Evolutionary conservation across 2,329 filamentous ascomycete species (phyloP).

Genomic region (Dryadomyces quercivorus): DNA sequence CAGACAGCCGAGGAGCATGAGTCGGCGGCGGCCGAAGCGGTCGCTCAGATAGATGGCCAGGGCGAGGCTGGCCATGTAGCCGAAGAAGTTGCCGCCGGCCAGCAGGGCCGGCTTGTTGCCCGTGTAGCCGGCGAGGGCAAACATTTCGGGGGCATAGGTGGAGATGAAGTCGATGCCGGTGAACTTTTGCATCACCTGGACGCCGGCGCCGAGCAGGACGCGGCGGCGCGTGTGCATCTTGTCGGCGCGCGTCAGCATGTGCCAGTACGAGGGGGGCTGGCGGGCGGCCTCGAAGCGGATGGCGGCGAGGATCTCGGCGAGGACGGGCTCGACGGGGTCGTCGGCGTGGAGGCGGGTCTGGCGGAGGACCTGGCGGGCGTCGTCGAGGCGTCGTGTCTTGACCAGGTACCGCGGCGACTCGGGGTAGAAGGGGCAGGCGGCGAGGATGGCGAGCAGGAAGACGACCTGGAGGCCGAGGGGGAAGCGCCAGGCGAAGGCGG

Average conservation of each 20-base stretch:
- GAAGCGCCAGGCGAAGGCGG: slow-evolving; percentile 17
- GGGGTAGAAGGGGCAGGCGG: slow-evolving; percentile 19
- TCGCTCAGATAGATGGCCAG: slow-evolving; percentile 35
- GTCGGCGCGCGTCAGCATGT: slow-evolving; percentile 20
- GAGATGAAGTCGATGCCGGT: slow-evolving; percentile 30
- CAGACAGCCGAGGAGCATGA: slow-evolving; percentile 26
- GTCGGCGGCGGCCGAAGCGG: slow-evolving; percentile 29
- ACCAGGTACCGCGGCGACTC: slow-evolving; percentile 29
- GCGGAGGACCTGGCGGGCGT: slow-evolving; percentile 18
- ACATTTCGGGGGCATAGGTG: slow-evolving; percentile 23
- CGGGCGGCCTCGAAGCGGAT: slow-evolving; percentile 21
- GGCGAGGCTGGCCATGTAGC: slow-evolving; percentile 39
- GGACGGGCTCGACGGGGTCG: slow-evolving; percentile 17
- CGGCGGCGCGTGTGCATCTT: slow-evolving; percentile 25
- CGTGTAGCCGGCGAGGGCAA: slow-evolving; percentile 21
- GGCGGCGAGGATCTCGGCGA: slow-evolving; percentile 27
- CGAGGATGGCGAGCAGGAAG: slow-evolving; percentile 8
- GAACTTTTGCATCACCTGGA: slow-evolving; percentile 31
- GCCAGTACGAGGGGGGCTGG: slow-evolving; percentile 21
- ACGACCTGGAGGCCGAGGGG: slow-evolving; percentile 19
- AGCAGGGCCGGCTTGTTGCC: slow-evolving; percentile 31
- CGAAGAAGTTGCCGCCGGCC: slow-evolving; percentile 36
- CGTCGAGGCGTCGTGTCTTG: slow-evolving; percentile 13
- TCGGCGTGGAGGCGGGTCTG: slow-evolving; percentile 20
- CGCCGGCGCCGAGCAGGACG: slow-evolving; percentile 25